Evolutionary conservation across 2,329 filamentous ascomycete genomes (phyloP), one percentile per base, ranked within the genome.

Genomic region (Epichloe aotearoae): DNA sequence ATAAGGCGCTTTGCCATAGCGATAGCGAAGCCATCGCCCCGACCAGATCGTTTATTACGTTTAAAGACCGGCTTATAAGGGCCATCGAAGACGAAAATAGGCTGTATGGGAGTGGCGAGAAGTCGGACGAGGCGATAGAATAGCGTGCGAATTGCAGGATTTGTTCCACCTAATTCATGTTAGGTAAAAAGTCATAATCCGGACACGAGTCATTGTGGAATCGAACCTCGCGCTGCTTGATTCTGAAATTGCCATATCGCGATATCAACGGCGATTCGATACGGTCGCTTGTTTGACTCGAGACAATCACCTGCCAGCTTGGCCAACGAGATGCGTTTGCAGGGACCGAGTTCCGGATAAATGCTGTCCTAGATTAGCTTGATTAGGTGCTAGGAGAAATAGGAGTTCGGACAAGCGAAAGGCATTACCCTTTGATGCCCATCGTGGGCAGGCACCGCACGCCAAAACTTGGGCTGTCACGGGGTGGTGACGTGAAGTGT

Each of bases 181-280:
- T 46, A 58, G 56, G 46, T 19, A 2, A 19, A 19, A 4, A 30
- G 12, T 4, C 4, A 3, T 1, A 23, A 20, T 3, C 15, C 12
- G n/a, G 15, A 15, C 14, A 2, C 4, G 3, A 14, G 12, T 12
- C 30, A n/a, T n/a, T n/a, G 26, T 17, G 14, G 37, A 19, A 30
- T 12, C 59, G 34, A 61, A 78, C 80, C 88, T 70, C 82, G 82
- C 17, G 86, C 86, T 14, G 88, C 84, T 62, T 95, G 89, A 12
- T 84, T 84, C 62, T 98, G 93, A 62, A 95, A 97, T 43, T 95
- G 85, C 93, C 93, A 98, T 62, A 98, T 97, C 3, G 89, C 88
- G 58, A 95, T 86, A 64, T 98, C 93, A 56, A 98, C 86, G 39
- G 93, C 93, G 45, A 98, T 75, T 40, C 90, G 84, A 40, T 97